Base-by-base conservation (phyloP, 164 flowering plant genomes). In the Nymphaea thermarum region DNA sequence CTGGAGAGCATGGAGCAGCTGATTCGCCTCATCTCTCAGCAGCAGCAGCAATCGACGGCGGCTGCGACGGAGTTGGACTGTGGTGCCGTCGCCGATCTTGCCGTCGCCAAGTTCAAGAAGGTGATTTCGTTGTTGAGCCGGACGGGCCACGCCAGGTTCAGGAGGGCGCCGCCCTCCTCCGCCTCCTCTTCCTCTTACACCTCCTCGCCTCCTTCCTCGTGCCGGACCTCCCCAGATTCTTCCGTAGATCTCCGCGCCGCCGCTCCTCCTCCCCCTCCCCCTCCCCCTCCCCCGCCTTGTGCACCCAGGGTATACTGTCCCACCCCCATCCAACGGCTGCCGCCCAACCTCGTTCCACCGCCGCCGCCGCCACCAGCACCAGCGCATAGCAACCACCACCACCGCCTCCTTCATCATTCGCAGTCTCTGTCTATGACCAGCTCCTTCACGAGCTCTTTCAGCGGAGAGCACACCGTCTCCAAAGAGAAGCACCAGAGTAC, bases 111-210 rank as follows among this genome's bases (percentile, higher is more conserved):
- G 82, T 94, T 91, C 80, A 85, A 80, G 79, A 84, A 74, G 67
- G 92, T 90, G 5, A 90, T 94, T 60, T 87, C 95, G 15, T 82
- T 94, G 18, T 78, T 91, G 74, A 91, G 83, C 65, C 87, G 90
- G 2, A 88, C 92, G 4, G 99, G 99, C 17, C 99, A 94, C 59
- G 99, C 99, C 15, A 87, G 99, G 14, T 94, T 94, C 78, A 71
- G 99, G 59, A 44, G 94, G 42, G 96, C 78, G 11, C 98, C 97
- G 2, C 57, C 0, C 57, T 51, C 57, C 12, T 60, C 81, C 11
- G 43, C 43, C 66, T 42, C n/a, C 4, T 66, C 43, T 42, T 43
- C 4, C 41, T 44, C 17, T 25, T 14, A 25, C 63, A 42, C n/a
- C 4, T 45, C 43, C 60, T 43, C 4, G 16, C 25, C 17, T 17